Evolutionary conservation across 768 basidiomycete species (phyloP).

Genomic region (Auricularia heimuer): DNA sequence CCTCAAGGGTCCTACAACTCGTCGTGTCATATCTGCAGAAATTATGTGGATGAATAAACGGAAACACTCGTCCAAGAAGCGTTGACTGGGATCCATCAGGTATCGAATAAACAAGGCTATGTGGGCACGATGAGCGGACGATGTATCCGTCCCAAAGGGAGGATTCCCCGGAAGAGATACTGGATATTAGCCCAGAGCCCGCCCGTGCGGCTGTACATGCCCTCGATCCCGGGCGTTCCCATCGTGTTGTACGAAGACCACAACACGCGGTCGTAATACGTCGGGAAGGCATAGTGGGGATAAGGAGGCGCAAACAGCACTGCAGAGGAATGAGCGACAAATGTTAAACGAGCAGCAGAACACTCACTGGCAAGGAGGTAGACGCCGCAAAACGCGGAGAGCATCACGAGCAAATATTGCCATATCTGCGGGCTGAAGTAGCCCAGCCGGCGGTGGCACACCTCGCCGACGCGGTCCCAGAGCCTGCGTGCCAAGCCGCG

Average conservation of each 20-base stretch:
- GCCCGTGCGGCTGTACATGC: neutral
- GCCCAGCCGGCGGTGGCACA: neutral
- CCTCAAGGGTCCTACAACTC: too few species aligned
- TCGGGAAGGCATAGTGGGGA: slow-evolving; percentile 52
- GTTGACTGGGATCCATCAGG: too few species aligned
- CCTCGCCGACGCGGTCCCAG: neutral
- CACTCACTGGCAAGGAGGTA: slow-evolving; percentile 17
- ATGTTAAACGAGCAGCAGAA: neutral
- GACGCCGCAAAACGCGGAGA: slow-evolving; percentile 26
- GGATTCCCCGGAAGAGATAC: too few species aligned
- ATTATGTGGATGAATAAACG: too few species aligned
- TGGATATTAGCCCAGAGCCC: neutral
- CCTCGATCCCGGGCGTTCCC: slow-evolving; percentile 38
- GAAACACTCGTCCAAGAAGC: too few species aligned
- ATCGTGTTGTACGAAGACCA: slow-evolving; percentile 75
- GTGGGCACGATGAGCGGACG: too few species aligned
- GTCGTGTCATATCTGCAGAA: too few species aligned
- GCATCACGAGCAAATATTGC: slow-evolving; percentile 14
- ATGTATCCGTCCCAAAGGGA: too few species aligned
- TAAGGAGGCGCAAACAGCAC: slow-evolving; percentile 53
- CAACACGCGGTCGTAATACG: slow-evolving; percentile 65
- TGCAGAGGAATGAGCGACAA: slow-evolving; percentile 51
- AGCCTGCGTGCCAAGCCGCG: neutral
- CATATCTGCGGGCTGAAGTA: neutral
- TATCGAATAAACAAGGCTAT: too few species aligned